Evolutionary conservation across 768 basidiomycete genomes (phyloP).

Genomic region (Collybiopsis confluens): DNA sequence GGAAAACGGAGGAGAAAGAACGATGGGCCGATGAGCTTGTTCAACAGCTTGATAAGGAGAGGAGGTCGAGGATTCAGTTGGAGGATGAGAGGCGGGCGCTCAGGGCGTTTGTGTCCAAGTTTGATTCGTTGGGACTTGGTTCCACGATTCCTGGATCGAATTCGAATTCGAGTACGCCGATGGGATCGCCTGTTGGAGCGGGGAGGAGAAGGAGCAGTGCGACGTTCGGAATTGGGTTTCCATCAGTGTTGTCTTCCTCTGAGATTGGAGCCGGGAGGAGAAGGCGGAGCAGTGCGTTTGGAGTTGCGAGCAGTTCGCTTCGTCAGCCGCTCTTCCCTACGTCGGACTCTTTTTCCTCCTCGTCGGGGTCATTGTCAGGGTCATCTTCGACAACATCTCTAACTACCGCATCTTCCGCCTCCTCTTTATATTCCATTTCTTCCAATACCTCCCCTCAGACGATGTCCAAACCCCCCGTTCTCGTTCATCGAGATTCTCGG

Average conservation of each 20-base stretch:
- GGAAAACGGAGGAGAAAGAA: conserved; percentile 63
- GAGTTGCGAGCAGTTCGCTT: not conserved
- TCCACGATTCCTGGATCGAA: conserved; percentile 32
- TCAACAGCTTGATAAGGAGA: conserved; percentile 75
- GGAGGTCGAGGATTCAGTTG: conserved; percentile 58
- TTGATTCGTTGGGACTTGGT: conserved; percentile 66
- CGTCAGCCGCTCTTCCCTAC: conserved; percentile 2
- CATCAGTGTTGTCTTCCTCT: no score
- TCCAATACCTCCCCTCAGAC: conserved; percentile 35
- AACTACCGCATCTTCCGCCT: not conserved
- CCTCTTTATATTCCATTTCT: not conserved
- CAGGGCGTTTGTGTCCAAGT: conserved; percentile 76
- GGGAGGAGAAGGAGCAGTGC: conserved; percentile 1
- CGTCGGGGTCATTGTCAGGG: not conserved
- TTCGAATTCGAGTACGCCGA: conserved; percentile 40
- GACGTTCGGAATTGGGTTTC: not conserved
- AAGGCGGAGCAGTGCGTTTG: conserved; percentile 2
- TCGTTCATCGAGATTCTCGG: not conserved
- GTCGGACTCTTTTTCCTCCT: not conserved
- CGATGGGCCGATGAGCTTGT: conserved; percentile 73
- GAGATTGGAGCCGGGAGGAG: not conserved
- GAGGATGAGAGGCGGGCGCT: conserved; percentile 79
- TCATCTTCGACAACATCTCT: not conserved
- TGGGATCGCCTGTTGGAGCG: conserved; percentile 39
- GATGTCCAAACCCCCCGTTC: conserved; percentile 9